phyloP scores from a whole-genome alignment of 31 red algal species.

The Porphyra umbilicalis region DNA sequence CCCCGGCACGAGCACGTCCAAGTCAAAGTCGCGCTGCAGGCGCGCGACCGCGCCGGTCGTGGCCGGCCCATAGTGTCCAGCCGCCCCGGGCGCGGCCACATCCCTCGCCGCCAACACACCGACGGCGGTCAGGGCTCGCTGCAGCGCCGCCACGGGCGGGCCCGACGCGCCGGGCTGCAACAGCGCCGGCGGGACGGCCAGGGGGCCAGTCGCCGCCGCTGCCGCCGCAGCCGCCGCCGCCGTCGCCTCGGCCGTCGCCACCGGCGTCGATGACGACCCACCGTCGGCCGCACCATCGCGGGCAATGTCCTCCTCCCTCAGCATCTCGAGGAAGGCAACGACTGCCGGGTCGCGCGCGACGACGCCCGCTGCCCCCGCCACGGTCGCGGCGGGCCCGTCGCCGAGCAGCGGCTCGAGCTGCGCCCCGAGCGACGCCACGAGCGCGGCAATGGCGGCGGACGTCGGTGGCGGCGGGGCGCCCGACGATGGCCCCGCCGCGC shows the following conservation, averaged over 20 bases:
- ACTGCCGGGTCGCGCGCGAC: background rate
- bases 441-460: background rate
- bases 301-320: background rate
- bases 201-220: background rate
- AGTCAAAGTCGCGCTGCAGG: background rate
- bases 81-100: background rate
- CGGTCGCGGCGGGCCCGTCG: background rate
- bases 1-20: background rate
- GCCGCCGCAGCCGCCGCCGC: background rate
- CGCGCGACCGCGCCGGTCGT: background rate
- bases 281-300: background rate
- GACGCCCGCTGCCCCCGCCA: background rate
- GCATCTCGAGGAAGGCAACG: background rate
- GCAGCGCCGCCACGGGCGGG: background rate
- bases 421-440: background rate
- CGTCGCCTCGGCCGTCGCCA: background rate
- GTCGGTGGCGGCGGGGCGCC: background rate
- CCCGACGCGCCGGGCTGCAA: background rate
- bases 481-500: background rate
- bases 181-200: background rate
- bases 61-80: background rate
- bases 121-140: background rate
- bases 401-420: background rate
- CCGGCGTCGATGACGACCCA: background rate
- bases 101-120: background rate